Conservation (phyloP, 441 rosid species). For the Gossypium schwendimanii region DNA sequence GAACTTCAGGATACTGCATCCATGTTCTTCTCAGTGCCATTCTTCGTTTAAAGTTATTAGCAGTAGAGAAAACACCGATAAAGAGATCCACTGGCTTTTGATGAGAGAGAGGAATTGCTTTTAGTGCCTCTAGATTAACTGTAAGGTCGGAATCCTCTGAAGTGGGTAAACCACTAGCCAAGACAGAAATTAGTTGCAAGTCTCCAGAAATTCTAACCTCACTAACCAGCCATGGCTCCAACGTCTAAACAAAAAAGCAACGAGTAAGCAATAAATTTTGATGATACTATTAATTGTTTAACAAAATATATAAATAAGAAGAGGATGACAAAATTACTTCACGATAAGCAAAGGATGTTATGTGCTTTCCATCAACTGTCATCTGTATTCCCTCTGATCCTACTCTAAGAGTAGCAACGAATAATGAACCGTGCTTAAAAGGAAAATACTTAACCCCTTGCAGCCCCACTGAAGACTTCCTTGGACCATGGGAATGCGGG, state of each 20-base stretch:
- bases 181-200: slow-evolving; percentile 41
- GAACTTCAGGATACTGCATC: slow-evolving; percentile 85
- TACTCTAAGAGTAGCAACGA: slow-evolving; percentile 60
- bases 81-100: slow-evolving; percentile 56
- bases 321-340: slow-evolving; percentile 40
- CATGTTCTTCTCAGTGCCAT: slow-evolving; percentile 97
- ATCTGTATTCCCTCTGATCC: slow-evolving; percentile 69
- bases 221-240: slow-evolving; percentile 73
- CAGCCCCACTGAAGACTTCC: slow-evolving; percentile 27
- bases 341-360: slow-evolving; percentile 62
- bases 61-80: slow-evolving; percentile 86
- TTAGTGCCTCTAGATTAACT: slow-evolving; percentile 62
- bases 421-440: slow-evolving; percentile 48
- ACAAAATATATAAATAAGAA: slow-evolving; percentile 4
- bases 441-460: slow-evolving; percentile 61
- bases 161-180: slow-evolving; percentile 67
- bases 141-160: slow-evolving; percentile 56
- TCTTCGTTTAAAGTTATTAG: slow-evolving; percentile 86
- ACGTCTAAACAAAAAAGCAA: slow-evolving; percentile 32
- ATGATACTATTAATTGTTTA: slow-evolving; percentile 11
- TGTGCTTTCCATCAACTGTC: slow-evolving; percentile 72
- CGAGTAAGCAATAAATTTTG: slow-evolving; percentile 11
- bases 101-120: slow-evolving; percentile 51
- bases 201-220: slow-evolving; percentile 59
- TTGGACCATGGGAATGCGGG: slow-evolving; percentile 39